phyloP scores from a whole-genome alignment of 2,329 filamentous ascomycete species.

The Rutstroemia sydowiana region DNA sequence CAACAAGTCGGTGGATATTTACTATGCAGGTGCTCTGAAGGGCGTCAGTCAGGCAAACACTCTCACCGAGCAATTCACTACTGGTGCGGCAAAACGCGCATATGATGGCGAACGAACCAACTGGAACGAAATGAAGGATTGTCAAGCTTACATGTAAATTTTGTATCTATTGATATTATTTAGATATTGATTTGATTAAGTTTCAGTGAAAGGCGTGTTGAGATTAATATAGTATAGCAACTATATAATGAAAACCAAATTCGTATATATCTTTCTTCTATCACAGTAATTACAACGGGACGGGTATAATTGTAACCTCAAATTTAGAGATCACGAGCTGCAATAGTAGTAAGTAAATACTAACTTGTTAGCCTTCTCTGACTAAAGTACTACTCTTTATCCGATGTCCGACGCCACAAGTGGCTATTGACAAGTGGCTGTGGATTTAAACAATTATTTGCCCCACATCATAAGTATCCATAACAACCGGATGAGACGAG shows the following conservation, averaged over 20 bases:
- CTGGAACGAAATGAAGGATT: not conserved
- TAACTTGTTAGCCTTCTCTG: not conserved
- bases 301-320: not conserved
- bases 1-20: not conserved
- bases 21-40: not conserved
- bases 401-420: too few relatives aligned
- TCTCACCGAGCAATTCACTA: conserved; percentile 1
- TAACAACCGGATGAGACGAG: too few relatives aligned
- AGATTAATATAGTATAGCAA: not conserved
- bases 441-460: too few relatives aligned
- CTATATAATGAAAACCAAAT: not conserved
- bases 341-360: not conserved
- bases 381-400: not conserved
- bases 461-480: too few relatives aligned
- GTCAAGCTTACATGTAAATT: not conserved
- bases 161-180: not conserved
- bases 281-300: not conserved
- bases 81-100: not conserved
- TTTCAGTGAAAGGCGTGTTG: not conserved
- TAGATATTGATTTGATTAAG: not conserved
- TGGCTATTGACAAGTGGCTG: too few relatives aligned
- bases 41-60: conserved; percentile 2
- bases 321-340: not conserved
- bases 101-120: not conserved
- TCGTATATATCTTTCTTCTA: not conserved